Evolutionary conservation across 176 grass and related monocot species (phyloP), one percentile per base, ranked within the genome.

Genomic region (Musa acuminata): DNA sequence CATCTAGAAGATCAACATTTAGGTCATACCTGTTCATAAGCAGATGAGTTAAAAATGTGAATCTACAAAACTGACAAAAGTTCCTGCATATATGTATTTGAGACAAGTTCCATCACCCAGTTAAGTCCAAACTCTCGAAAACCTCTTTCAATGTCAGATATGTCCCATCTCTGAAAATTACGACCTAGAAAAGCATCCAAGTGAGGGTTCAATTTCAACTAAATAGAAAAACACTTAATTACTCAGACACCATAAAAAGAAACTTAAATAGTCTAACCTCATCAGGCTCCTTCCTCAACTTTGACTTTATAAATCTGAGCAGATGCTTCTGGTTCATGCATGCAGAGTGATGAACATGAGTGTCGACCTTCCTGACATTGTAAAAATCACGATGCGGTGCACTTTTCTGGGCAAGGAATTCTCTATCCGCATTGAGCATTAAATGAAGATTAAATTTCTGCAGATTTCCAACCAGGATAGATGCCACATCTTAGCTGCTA

Each of bases 241-340:
- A 43, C 35, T 6, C 35, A 43, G 35, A 43, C 25, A n/a, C 48
- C 67, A 50, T 10, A 70, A 70, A 50, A 50, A 71, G 13, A 83
- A 73, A 27, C 67, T 12, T 14, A 16, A 73, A 14, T 52, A 53
- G 53, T 23, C 62, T 78, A 12, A 96, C 93, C 93, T 96, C 89
- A 53, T 96, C 87, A 83, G 89, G 87, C 83, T 96, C 93, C 78
- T 92, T 96, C 83, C 83, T 90, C 81, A 90, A 81, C 75, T 96
- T 96, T 19, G 93, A 96, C 75, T 96, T 96, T 60, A 96, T 96
- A 78, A 96, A 96, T 87, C 85, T 92, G 81, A 96, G 69, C 24
- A 96, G 64, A 90, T 96, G 93, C 19, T 96, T 96, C 81, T 92
- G 93, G 51, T 96, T 96, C 93, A 96, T 96, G 79, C 93, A 96